A percentile compares a stretch with the other conserved stretches of the same genome.
Conservation (phyloP, 2,329 filamentous ascomycete species). For the Colletotrichum sp. region DNA sequence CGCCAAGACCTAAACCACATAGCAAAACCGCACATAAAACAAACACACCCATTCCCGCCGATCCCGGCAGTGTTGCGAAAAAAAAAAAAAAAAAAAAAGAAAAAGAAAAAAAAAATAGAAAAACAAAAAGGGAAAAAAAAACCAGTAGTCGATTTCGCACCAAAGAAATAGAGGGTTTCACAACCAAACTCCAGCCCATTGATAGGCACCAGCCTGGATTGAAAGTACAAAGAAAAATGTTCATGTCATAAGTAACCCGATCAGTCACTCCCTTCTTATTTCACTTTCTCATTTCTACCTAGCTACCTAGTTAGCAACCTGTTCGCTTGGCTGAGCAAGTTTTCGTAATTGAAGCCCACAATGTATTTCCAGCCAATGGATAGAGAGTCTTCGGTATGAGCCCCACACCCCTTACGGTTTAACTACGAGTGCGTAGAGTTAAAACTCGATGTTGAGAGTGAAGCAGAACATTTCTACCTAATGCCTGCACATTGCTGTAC, state of each 20-base stretch:
- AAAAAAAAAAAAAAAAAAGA: too few relatives aligned
- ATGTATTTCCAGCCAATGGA: neutral
- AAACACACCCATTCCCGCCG: too few relatives aligned
- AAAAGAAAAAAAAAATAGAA: too few relatives aligned
- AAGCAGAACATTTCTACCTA: neutral
- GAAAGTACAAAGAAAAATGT: too few relatives aligned
- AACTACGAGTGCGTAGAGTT: neutral
- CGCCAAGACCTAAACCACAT: too few relatives aligned
- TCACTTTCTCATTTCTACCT: neutral
- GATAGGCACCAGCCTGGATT: neutral
- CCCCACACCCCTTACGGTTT: neutral
- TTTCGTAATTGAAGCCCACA: neutral
- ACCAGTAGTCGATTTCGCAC: neutral
- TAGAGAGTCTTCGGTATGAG: neutral
- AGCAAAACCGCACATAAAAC: too few relatives aligned
- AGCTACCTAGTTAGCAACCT: neutral
- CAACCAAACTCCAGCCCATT: neutral
- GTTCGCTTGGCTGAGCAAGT: neutral
- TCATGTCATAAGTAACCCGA: neutral
- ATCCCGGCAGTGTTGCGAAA: too few relatives aligned
- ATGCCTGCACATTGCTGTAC: neutral
- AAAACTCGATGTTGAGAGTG: neutral
- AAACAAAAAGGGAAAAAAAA: too few relatives aligned
- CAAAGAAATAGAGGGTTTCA: too few relatives aligned
- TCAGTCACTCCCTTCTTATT: neutral